Conservation (phyloP, 306 rosid species). For the Fragaria vesca region DNA sequence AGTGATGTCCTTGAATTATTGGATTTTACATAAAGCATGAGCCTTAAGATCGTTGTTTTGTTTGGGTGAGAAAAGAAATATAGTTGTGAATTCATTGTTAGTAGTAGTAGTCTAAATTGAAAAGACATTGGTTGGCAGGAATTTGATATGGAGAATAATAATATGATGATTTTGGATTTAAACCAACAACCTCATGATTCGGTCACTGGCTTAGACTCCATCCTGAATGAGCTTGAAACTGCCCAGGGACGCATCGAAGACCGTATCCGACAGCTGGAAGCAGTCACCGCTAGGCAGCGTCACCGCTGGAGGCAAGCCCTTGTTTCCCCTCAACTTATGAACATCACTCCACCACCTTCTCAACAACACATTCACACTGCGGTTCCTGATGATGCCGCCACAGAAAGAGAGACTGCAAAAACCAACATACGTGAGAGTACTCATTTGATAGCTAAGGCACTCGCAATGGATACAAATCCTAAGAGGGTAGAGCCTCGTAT, state of each 20-base stretch:
- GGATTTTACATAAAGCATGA: neutral
- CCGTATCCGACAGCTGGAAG: conserved; percentile 57
- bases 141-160: conserved; percentile 27
- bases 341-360: conserved; percentile 22
- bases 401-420: neutral
- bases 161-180: conserved; percentile 52
- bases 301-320: conserved; percentile 37
- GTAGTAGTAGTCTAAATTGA: neutral
- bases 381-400: conserved; percentile 22
- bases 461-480: conserved; percentile 39
- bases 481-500: conserved; percentile 17
- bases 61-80: neutral
- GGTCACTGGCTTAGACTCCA: conserved; percentile 38
- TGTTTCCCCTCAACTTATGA: conserved; percentile 28
- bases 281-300: conserved; percentile 45
- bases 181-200: conserved; percentile 48
- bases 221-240: conserved; percentile 57
- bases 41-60: neutral
- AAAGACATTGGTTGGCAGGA: neutral
- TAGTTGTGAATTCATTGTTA: neutral
- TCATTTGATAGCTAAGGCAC: conserved; percentile 52
- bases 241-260: conserved; percentile 57
- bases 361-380: conserved; percentile 11
- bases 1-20: neutral
- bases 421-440: conserved; percentile 26